These are phyloP conservation scores for Phaeodactylum tricornutum DNA, from an alignment of 108 stramenopile genomes.

Conservation along the genomic window DNA sequence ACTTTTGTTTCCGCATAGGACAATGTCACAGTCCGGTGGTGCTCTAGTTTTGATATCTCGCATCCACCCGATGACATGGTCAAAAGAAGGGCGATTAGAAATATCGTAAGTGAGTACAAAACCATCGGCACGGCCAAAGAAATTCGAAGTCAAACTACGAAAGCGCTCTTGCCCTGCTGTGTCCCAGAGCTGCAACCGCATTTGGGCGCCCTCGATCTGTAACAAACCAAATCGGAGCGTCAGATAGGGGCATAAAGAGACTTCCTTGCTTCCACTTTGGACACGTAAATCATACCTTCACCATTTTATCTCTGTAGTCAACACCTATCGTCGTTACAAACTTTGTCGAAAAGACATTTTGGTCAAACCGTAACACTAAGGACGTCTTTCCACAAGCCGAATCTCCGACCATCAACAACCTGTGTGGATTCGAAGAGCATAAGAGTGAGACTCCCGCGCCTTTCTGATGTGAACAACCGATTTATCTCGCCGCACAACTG, in stretches of 20 bases:
- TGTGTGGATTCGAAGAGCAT: too few relatives aligned
- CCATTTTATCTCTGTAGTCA: constrained; percentile 92
- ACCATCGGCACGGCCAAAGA: constrained; percentile 91
- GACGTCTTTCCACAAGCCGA: constrained; percentile 84
- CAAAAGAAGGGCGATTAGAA: constrained; percentile 79
- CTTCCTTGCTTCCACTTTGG: background rate
- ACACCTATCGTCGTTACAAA: constrained; percentile 93
- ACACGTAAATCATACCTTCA: constrained; percentile 45
- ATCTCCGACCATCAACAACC: constrained; percentile 84
- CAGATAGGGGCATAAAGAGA: background rate
- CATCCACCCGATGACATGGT: constrained; percentile 92
- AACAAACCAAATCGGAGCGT: background rate
- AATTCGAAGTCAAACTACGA: constrained; percentile 86
- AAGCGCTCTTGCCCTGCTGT: constrained; percentile 95
- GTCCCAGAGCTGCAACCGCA: constrained; percentile 90
- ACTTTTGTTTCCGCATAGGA: constrained; percentile 77
- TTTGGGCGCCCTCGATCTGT: constrained; percentile 78
- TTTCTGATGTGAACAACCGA: too few relatives aligned
- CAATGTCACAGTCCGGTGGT: constrained; percentile 84
- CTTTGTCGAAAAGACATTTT: constrained; percentile 87
- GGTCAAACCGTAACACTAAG: constrained; percentile 81
- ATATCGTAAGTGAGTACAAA: constrained; percentile 89
- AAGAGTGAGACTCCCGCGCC: too few relatives aligned
- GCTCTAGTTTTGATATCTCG: constrained; percentile 83
- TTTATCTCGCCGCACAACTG: too few relatives aligned